Conservation (phyloP, 2,329 filamentous ascomycete species). For the Hymenoscyphus linearis region DNA sequence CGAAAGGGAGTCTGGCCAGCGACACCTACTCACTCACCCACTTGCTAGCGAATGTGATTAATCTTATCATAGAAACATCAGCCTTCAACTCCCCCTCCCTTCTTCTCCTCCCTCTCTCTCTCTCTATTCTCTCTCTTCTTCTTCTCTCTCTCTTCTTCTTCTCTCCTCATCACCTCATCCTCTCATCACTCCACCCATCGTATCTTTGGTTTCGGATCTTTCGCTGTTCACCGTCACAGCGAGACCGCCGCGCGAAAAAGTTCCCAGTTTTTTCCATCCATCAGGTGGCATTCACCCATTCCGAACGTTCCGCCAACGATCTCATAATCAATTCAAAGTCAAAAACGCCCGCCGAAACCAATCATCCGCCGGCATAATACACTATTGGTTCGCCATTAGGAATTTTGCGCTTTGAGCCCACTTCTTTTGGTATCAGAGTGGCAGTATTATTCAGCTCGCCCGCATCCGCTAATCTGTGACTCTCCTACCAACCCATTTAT, state of each 20-base stretch:
- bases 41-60: no score
- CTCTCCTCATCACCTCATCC: background rate
- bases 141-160: background rate
- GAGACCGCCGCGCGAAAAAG: background rate
- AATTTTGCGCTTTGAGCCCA: background rate
- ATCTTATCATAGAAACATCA: background rate
- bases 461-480: background rate
- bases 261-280: background rate
- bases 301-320: background rate
- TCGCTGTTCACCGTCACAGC: background rate
- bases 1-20: background rate
- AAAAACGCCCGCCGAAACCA: background rate
- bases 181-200: background rate
- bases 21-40: no score
- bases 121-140: background rate
- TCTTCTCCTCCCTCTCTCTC: background rate
- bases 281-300: background rate
- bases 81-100: background rate
- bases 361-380: background rate
- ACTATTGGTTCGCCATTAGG: background rate
- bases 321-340: background rate
- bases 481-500: conserved; percentile 1
- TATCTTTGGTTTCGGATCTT: background rate
- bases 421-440: background rate
- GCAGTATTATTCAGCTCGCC: conserved; percentile 5